Base-by-base conservation (phyloP, 2,329 filamentous ascomycete species). In the Aureobasidium sp. region DNA sequence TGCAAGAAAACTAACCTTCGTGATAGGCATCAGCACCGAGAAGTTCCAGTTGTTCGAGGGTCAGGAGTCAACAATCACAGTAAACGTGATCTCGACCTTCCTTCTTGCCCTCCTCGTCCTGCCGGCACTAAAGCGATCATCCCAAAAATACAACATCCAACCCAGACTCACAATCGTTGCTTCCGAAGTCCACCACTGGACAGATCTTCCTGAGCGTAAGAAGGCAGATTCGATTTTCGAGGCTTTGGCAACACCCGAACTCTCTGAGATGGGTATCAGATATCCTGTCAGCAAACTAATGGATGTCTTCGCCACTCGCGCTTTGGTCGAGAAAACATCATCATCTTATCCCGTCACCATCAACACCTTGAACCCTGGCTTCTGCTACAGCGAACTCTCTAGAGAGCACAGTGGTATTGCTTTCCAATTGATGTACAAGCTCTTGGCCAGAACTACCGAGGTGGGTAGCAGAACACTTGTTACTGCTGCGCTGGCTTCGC, bases 1-100 rank as follows among this genome's bases (percentile, higher is more conserved):
- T 6, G 31, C 31, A 8, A 51, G 4, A 1, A 42, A 40, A n/a
- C 50, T 64, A 38, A 64, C 50, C 2, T 20, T 20, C 7, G 2
- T 36, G 7, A 42, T n/a, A 67, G 68, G 83, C 1, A 69, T 88
- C 5, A 77, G 76, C 1, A 79, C 77, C 0, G 9, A 2, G 5
- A 64, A 73, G 0, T 84, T 76, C 62, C 43, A 69, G 0, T 48
- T 71, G 0, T 75, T 74, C 4, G 84, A 87, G 63, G 81, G 77
- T 0, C 77, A 84, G 45, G 87, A 90, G 74, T 72, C 69, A 20
- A 82, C 74, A 0, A 75, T 89, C 45, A 85, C 82, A 0, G 80
- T 85, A 62, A 90, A 90, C 65, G 84, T 87, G 13, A 76, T 89
- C 64, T 80, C 77, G 16, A 87, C 84, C 0, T 80, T 88, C 47